Evolutionary conservation across 2,329 filamentous ascomycete genomes (phyloP).

Genomic region (Paradendryphiella salina): DNA sequence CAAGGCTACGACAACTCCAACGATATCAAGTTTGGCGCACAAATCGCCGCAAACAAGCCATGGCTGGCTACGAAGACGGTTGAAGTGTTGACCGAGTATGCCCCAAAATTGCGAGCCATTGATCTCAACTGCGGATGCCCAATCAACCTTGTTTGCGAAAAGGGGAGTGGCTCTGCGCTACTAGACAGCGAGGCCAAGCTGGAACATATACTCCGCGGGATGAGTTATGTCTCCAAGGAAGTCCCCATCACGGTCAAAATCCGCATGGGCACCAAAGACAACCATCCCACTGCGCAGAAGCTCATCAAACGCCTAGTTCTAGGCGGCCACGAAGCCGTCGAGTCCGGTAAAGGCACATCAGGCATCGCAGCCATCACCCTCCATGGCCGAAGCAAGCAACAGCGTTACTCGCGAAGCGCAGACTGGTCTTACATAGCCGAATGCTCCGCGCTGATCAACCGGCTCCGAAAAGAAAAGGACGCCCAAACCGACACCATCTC

Average conservation of each 20-base stretch:
- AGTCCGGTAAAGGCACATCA: constrained; percentile 61
- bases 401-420: constrained; percentile 88
- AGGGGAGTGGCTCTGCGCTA: constrained; percentile 86
- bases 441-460: constrained; percentile 80
- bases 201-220: constrained; percentile 91
- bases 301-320: constrained; percentile 82
- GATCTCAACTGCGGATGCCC: constrained; percentile 97
- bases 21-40: constrained; percentile 87
- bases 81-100: constrained; percentile 73
- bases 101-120: constrained; percentile 84
- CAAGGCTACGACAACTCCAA: constrained; percentile 78
- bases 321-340: constrained; percentile 72
- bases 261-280: constrained; percentile 83
- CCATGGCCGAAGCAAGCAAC: constrained; percentile 89
- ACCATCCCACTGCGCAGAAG: constrained; percentile 75
- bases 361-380: constrained; percentile 95
- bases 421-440: constrained; percentile 95
- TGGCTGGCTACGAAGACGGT: constrained; percentile 89
- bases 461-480: constrained; percentile 71
- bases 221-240: constrained; percentile 90
- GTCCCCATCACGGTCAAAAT: constrained; percentile 95
- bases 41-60: constrained; percentile 90
- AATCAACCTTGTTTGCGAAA: constrained; percentile 88
- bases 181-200: constrained; percentile 87
- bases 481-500: constrained; percentile 72